These are phyloP conservation scores for Sinapis alba DNA, from an alignment of 441 rosid genomes.

Conservation along the genomic window DNA sequence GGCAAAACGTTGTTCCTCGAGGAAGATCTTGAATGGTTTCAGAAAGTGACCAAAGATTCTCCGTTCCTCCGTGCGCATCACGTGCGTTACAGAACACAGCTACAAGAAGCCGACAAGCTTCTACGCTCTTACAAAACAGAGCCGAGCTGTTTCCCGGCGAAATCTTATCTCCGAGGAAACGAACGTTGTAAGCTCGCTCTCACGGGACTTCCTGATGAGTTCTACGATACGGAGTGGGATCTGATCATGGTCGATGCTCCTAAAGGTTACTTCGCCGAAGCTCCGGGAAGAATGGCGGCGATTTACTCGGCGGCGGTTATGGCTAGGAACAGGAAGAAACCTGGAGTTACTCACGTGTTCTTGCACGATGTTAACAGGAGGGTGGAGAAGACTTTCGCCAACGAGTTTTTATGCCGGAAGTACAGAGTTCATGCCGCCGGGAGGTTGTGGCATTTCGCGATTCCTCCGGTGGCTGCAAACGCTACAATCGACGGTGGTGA, in stretches of 20 bases:
- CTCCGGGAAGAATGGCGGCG: slow-evolving; percentile 67
- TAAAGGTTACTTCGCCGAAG: slow-evolving; percentile 53
- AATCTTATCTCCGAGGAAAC: slow-evolving; percentile 53
- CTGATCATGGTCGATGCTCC: slow-evolving; percentile 59
- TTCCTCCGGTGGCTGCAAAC: slow-evolving; percentile 41
- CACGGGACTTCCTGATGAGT: slow-evolving; percentile 51
- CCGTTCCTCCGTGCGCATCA: slow-evolving; percentile 60
- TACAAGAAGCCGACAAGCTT: slow-evolving; percentile 58
- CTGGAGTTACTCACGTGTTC: slow-evolving; percentile 57
- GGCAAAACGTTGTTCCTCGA: slow-evolving; percentile 87
- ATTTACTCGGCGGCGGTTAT: slow-evolving; percentile 63
- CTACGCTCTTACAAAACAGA: slow-evolving; percentile 48
- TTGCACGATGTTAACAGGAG: slow-evolving; percentile 53
- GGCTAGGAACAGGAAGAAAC: slow-evolving; percentile 49
- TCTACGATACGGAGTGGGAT: slow-evolving; percentile 64
- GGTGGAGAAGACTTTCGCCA: slow-evolving; percentile 47
- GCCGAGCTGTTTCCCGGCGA: slow-evolving; percentile 57
- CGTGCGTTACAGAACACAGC: slow-evolving; percentile 73
- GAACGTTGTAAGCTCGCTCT: slow-evolving; percentile 59
- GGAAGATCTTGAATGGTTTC: slow-evolving; percentile 84
- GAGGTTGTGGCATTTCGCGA: slow-evolving; percentile 50
- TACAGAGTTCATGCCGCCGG: slow-evolving; percentile 45
- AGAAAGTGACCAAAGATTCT: slow-evolving; percentile 49
- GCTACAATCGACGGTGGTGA: slow-evolving; percentile 22
- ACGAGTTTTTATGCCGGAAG: slow-evolving; percentile 50